Conservation (phyloP, 257 asterid genomes). For the Solanum boliviense region DNA sequence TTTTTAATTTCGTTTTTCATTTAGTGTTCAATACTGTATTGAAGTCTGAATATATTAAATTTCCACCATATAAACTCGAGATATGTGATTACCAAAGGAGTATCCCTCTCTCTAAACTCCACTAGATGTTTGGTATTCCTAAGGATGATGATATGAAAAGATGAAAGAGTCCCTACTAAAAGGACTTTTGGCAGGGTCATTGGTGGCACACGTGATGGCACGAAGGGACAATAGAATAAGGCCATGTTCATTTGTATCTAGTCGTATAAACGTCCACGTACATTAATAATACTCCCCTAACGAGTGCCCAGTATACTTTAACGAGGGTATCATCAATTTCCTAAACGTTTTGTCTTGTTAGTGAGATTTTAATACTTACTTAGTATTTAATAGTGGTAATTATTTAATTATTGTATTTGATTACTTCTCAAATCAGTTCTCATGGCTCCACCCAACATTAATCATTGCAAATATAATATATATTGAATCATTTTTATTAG, state of each 20-base stretch:
- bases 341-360: not conserved
- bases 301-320: not conserved
- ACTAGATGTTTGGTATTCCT: not conserved
- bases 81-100: no score
- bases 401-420: not conserved
- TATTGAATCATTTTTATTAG: no score
- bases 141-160: not conserved
- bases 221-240: not conserved
- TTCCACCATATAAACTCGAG: rapidly evolving
- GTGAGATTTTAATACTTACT: not conserved
- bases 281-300: not conserved
- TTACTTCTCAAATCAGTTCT: not conserved
- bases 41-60: no score
- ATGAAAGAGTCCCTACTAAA: not conserved
- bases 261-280: not conserved
- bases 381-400: not conserved
- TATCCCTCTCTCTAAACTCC: no score
- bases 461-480: not conserved
- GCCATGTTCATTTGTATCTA: not conserved
- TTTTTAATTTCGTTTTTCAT: no score
- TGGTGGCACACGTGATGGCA: not conserved
- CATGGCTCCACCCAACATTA: not conserved
- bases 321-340: not conserved
- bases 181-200: not conserved
- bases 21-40: no score